Percentiles rank a stretch among this genome's conserved stretches.
phyloP scores from a whole-genome alignment of 2,329 filamentous ascomycete genomes.

The Salinomyces thailandicus region DNA sequence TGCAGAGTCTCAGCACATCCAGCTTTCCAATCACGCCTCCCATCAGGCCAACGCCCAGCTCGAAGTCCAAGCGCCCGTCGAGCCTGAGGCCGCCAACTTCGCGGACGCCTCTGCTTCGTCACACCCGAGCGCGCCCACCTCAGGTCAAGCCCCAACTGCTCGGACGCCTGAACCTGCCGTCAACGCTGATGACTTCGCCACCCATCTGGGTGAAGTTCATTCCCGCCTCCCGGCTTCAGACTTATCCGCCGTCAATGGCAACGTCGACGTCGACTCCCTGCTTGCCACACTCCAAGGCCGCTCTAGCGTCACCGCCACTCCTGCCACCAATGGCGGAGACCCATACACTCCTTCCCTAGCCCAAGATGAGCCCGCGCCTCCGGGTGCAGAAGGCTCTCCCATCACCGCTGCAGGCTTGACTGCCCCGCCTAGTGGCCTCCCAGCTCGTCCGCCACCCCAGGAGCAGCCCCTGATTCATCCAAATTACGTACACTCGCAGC shows the following conservation, averaged over 20 bases:
- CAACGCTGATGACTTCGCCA: not conserved
- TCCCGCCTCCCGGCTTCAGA: constrained; percentile 3
- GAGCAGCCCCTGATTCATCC: constrained; percentile 38
- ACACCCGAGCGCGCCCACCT: constrained; percentile 8
- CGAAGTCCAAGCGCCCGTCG: constrained; percentile 5
- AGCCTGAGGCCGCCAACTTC: constrained; percentile 1
- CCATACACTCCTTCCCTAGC: constrained; percentile 17
- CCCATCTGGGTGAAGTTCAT: not conserved
- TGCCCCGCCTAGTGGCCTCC: constrained; percentile 32
- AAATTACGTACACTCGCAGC: constrained; percentile 38
- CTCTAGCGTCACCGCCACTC: constrained; percentile 12
- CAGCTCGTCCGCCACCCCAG: constrained; percentile 39
- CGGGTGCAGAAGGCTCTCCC: constrained; percentile 22
- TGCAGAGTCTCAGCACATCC: constrained; percentile 5
- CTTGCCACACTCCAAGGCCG: constrained; percentile 31
- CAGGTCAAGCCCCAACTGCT: not conserved
- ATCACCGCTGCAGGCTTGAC: constrained; percentile 21
- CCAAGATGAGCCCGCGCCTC: constrained; percentile 17
- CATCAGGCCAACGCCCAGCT: constrained; percentile 9
- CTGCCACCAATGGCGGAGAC: constrained; percentile 25
- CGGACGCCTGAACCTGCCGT: constrained; percentile 5
- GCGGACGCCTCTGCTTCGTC: constrained; percentile 4
- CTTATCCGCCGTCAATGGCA: constrained; percentile 12
- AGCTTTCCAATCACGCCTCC: constrained; percentile 14
- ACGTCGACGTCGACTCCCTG: constrained; percentile 37